Percentiles rank a stretch among this genome's conserved stretches.
These are phyloP conservation scores for Ploettnerulaceae sp. DNA, from an alignment of 2,329 filamentous ascomycete genomes.

Conservation along the genomic window DNA sequence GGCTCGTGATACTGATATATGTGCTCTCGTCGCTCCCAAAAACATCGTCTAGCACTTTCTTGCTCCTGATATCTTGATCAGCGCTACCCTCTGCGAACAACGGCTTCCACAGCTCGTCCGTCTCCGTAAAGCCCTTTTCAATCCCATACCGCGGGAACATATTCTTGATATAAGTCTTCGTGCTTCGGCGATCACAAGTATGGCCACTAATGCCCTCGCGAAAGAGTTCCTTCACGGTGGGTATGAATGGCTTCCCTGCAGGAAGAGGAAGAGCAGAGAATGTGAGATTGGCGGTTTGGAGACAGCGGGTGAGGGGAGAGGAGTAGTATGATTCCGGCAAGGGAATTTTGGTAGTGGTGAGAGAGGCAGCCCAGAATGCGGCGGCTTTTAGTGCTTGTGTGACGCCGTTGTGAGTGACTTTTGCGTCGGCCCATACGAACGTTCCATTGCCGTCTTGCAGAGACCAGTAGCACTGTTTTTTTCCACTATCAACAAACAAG, in stretches of 20 bases:
- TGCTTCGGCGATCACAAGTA: slow-evolving; percentile 61
- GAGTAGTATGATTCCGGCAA: slow-evolving; percentile 61
- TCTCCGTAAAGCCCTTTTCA: slow-evolving; percentile 57
- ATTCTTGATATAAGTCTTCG: slow-evolving; percentile 46
- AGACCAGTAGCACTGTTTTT: slow-evolving; percentile 56
- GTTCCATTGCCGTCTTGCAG: slow-evolving; percentile 60
- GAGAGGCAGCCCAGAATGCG: slow-evolving; percentile 48
- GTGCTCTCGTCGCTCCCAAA: slow-evolving; percentile 48
- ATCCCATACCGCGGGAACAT: slow-evolving; percentile 51
- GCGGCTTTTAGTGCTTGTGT: slow-evolving; percentile 48
- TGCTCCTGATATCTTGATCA: slow-evolving; percentile 47
- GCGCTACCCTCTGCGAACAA: slow-evolving; percentile 38
- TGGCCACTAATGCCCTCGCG: slow-evolving; percentile 63
- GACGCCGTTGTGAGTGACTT: slow-evolving; percentile 53
- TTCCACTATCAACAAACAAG: neutral
- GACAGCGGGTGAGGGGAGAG: slow-evolving; percentile 58
- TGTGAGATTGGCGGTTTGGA: slow-evolving; percentile 57
- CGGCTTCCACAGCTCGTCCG: slow-evolving; percentile 45
- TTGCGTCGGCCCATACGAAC: slow-evolving; percentile 57
- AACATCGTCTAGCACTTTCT: slow-evolving; percentile 50
- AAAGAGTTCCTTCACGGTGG: slow-evolving; percentile 58
- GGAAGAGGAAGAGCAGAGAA: slow-evolving; percentile 52
- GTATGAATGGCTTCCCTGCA: slow-evolving; percentile 46
- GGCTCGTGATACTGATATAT: slow-evolving; percentile 56
- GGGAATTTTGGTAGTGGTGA: slow-evolving; percentile 50